Conservation (phyloP, 2,329 filamentous ascomycete species). For the Aspergillus unguis region DNA sequence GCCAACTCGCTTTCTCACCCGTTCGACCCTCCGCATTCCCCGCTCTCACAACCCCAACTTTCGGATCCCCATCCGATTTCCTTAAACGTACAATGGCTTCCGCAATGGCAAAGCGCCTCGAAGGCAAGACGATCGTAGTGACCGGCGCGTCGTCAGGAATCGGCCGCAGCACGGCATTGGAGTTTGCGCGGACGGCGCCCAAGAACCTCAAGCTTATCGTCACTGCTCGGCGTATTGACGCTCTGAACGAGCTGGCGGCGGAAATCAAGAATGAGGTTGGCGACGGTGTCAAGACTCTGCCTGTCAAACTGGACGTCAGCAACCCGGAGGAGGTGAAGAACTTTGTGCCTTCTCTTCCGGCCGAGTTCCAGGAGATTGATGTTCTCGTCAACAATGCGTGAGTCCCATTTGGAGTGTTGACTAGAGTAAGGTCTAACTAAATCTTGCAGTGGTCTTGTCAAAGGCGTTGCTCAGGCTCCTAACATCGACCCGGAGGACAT, state of each 20-base stretch:
- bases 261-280: conserved; percentile 76
- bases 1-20: conserved; percentile 16
- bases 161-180: conserved; percentile 69
- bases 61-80: conserved; percentile 17
- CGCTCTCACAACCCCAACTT: conserved; percentile 15
- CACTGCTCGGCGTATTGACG: conserved; percentile 81
- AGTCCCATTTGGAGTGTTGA: conserved; percentile 34
- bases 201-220: conserved; percentile 77
- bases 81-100: conserved; percentile 57
- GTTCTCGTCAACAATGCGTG: conserved; percentile 96
- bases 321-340: conserved; percentile 67
- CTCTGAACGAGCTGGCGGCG: conserved; percentile 69
- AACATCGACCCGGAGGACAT: conserved; percentile 80
- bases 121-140: conserved; percentile 87
- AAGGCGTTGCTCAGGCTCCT: conserved; percentile 80
- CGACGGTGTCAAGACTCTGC: conserved; percentile 73
- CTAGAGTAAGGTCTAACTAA: neutral
- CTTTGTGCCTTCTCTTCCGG: conserved; percentile 71
- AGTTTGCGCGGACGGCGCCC: conserved; percentile 85
- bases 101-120: conserved; percentile 74
- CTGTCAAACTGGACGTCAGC: conserved; percentile 84
- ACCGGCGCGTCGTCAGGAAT: conserved; percentile 94
- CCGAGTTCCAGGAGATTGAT: conserved; percentile 80
- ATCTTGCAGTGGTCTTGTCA: conserved; percentile 70
- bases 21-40: conserved; percentile 18